Percentiles rank a stretch among this genome's conserved stretches.
phyloP scores from a whole-genome alignment of 2,329 filamentous ascomycete genomes.

The Trichothecium sympodiale region DNA sequence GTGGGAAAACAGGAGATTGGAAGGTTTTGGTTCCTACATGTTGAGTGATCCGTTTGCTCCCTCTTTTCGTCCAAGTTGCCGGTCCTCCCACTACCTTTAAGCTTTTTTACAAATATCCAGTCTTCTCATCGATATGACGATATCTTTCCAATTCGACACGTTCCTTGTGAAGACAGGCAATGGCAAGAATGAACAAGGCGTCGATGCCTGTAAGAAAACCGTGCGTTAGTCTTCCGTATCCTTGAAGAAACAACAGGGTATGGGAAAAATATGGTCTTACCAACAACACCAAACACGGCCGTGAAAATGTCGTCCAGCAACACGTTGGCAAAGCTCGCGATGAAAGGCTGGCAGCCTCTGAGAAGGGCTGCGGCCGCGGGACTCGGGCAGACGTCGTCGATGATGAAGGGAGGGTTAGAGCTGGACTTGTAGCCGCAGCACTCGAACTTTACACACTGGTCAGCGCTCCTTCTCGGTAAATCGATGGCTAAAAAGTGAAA shows the following conservation, averaged over 20 bases:
- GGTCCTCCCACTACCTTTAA: neutral
- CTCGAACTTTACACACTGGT: constrained; percentile 43
- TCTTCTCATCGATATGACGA: constrained; percentile 73
- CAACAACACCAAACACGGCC: constrained; percentile 68
- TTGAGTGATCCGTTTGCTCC: too few species aligned
- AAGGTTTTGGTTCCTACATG: too few species aligned
- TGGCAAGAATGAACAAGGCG: constrained; percentile 55
- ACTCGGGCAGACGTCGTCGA: constrained; percentile 56
- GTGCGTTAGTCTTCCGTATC: neutral
- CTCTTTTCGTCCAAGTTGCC: too few species aligned
- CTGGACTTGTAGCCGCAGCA: constrained; percentile 75
- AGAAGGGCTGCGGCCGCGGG: constrained; percentile 59
- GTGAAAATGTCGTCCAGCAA: constrained; percentile 72
- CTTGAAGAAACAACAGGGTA: neutral
- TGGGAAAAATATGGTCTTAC: constrained; percentile 21
- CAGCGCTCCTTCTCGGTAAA: neutral
- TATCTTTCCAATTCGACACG: constrained; percentile 71
- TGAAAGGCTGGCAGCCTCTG: constrained; percentile 56
- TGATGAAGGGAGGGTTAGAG: constrained; percentile 60
- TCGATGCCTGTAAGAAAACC: constrained; percentile 38
- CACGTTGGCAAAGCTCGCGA: constrained; percentile 57
- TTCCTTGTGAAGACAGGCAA: constrained; percentile 69
- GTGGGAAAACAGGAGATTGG: too few species aligned
- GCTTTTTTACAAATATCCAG: constrained; percentile 36
- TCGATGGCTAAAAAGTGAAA: neutral